A percentile compares a stretch with the other conserved stretches of the same genome.
These are phyloP conservation scores for Reutealis trisperma DNA, from an alignment of 345 rosid genomes.

Conservation along the genomic window DNA sequence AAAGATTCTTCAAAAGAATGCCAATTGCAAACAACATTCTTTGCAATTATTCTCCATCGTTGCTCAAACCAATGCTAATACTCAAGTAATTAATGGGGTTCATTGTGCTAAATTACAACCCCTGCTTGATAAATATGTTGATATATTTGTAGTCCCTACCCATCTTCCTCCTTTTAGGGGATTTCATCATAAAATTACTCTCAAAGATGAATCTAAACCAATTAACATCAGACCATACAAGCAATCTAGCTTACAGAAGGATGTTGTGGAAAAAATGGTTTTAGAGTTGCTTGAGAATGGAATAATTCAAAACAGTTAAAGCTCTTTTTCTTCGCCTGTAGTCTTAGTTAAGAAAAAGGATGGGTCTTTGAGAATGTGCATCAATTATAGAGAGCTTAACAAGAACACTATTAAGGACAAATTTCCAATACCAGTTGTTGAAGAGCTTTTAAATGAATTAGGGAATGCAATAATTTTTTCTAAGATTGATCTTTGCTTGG, in stretches of 20 bases:
- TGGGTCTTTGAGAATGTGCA: not conserved
- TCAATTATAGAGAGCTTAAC: not conserved
- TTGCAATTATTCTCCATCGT: too few species aligned
- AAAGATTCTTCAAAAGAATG: too few species aligned
- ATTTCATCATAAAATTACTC: not conserved
- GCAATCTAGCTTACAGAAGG: not conserved
- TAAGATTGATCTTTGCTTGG: not conserved
- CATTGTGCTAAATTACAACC: too few species aligned
- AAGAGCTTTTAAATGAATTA: not conserved
- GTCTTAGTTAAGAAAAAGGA: not conserved
- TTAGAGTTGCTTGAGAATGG: not conserved
- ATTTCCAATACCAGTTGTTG: not conserved
- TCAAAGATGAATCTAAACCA: not conserved
- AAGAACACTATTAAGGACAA: not conserved
- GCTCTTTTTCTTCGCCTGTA: not conserved
- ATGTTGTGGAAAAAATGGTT: not conserved
- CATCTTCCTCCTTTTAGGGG: not conserved
- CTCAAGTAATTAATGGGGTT: too few species aligned
- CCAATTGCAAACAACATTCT: too few species aligned
- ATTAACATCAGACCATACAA: not conserved
- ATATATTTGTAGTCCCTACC: too few species aligned
- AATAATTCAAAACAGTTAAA: not conserved
- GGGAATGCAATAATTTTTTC: not conserved
- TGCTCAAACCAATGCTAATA: too few species aligned
- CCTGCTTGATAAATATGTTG: too few species aligned